Conservation (phyloP, 305 asterid genomes). For the Fraxinus angustifolia region DNA sequence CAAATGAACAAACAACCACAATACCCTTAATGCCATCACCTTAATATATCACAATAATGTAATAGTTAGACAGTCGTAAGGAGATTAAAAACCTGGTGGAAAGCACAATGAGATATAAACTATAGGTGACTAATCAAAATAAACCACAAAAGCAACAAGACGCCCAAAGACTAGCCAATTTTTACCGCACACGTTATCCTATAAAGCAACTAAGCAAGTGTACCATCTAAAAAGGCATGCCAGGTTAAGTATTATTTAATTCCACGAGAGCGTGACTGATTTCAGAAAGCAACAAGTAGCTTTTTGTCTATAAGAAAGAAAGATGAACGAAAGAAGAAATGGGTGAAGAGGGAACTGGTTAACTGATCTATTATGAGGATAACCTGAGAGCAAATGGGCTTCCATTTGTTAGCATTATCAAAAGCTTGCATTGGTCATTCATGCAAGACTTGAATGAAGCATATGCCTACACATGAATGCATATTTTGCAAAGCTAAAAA, state of each 20-base stretch:
- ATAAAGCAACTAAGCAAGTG: background rate
- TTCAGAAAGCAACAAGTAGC: background rate
- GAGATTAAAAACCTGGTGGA: background rate
- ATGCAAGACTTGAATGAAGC: background rate
- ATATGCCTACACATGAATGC: background rate
- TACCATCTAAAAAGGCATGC: background rate
- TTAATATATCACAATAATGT: background rate
- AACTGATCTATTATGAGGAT: background rate
- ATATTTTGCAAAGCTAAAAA: background rate
- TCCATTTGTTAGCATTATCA: background rate
- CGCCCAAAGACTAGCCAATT: background rate
- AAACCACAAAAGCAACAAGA: background rate
- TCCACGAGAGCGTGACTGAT: background rate
- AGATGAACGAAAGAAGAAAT: background rate
- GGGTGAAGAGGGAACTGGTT: background rate
- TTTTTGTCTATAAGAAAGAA: background rate
- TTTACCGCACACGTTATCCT: background rate
- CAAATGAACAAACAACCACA: background rate
- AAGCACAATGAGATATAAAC: background rate
- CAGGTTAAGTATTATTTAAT: background rate
- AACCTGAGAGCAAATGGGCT: background rate
- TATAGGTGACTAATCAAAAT: background rate
- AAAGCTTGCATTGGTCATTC: background rate
- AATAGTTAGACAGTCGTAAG: background rate
- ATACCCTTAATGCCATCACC: background rate